Evolutionary conservation across 1,284 basidiomycete species (phyloP).

Genomic region (Tilletiopsis washingtonensis): DNA sequence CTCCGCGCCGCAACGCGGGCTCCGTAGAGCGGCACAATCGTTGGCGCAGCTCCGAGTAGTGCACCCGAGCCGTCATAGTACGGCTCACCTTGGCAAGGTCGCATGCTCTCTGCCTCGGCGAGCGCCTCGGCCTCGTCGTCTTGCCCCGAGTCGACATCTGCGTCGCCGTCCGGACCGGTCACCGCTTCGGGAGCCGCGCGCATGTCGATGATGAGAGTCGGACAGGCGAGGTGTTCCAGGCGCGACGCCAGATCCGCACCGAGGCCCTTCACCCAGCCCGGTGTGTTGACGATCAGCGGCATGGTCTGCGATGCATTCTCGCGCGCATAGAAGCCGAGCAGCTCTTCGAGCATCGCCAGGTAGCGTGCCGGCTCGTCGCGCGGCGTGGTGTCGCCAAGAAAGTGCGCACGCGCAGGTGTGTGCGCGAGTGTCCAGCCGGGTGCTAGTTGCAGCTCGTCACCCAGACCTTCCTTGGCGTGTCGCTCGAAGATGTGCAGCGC

Average conservation of each 20-base stretch:
- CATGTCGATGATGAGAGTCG: conserved; percentile 61
- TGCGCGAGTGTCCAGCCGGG: conserved; percentile 50
- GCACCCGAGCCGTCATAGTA: too few species aligned
- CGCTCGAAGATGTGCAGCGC: conserved; percentile 62
- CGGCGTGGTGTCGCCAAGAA: conserved; percentile 71
- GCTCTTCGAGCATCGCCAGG: conserved; percentile 60
- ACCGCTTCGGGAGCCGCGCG: too few species aligned
- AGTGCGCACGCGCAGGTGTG: conserved; percentile 68
- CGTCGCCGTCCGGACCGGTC: background rate
- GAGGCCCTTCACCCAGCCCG: conserved; percentile 93
- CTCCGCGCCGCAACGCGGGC: background rate
- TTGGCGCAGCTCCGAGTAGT: background rate
- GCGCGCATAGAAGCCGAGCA: conserved; percentile 60
- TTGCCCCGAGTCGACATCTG: conserved; percentile 8
- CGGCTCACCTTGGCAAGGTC: conserved; percentile 6
- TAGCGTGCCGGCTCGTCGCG: conserved; percentile 72
- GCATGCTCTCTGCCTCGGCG: conserved; percentile 10
- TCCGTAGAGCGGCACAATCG: background rate
- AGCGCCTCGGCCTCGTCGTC: conserved; percentile 18
- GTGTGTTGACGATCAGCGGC: conserved; percentile 87
- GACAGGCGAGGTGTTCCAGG: conserved; percentile 62
- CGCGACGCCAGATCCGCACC: conserved; percentile 69
- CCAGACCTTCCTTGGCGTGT: background rate
- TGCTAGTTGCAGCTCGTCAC: background rate
- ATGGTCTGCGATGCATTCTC: conserved; percentile 16